Evolutionary conservation across 148 eudicot species (phyloP), one percentile per base, ranked within the genome.

Genomic region (Mesembryanthemum crystallinum): DNA sequence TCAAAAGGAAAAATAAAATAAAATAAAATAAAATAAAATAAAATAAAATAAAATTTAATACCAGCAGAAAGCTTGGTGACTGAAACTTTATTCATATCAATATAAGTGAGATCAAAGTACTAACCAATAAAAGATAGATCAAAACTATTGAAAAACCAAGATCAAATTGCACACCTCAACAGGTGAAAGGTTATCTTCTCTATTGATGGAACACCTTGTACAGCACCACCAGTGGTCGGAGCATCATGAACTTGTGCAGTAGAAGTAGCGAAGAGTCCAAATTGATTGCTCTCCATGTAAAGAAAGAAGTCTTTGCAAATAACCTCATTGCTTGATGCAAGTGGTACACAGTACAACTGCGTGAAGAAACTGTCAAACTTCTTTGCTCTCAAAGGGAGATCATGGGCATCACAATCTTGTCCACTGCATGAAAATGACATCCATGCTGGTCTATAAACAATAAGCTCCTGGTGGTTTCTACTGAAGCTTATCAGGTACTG

Each of bases 221-320:
- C 81, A 54, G 98, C 94, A 69, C 96, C 94, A 63, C 87, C 88
- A 67, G 82, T 82, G 43, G 96, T 85, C 35, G 97, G 90, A 67
- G 94, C 91, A 80, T 90, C 96, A 61, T 90, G 91, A 81, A 86
- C 80, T 87, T 89, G 98, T 58, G 92, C 86, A 75, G 96, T 94
- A 68, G 98, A 92, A 80, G 97, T 95, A 62, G 97, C 98, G 80
- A 95, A 95, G 68, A 95, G 80, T 78, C 98, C 98, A 76, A 86
- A 92, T 49, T 85, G 88, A 70, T 86, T 84, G 73, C 78, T 83
- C 80, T 92, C 96, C 55, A 84, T 74, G 71, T 95, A 95, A 24
- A 95, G 87, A 71, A 95, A 95, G 86, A 95, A 95, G 76, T 95
- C 98, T 79, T 95, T 95, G 85, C 92, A 92, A 82, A 95, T 89